Evolutionary conservation across 306 rosid species (phyloP).

Genomic region (Dryas drummondii): DNA sequence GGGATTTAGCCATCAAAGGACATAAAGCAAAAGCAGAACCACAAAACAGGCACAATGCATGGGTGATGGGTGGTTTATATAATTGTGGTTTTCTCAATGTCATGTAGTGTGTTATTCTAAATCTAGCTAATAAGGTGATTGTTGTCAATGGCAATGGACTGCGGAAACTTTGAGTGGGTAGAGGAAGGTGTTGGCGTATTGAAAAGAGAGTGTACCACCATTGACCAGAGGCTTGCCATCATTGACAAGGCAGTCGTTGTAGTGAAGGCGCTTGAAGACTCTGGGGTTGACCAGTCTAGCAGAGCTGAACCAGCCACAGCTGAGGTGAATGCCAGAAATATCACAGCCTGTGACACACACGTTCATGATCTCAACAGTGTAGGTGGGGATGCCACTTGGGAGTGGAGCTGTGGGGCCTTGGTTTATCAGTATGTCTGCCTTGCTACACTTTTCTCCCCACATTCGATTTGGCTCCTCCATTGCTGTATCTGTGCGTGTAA

Average conservation of each 20-base stretch:
- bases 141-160: slow-evolving; percentile 18
- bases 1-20: neutral
- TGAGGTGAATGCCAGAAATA: slow-evolving; percentile 63
- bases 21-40: slow-evolving; percentile 18
- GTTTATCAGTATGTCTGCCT: slow-evolving; percentile 56
- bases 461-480: slow-evolving; percentile 59
- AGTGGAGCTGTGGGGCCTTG: slow-evolving; percentile 82
- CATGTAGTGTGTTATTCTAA: neutral
- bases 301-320: slow-evolving; percentile 95
- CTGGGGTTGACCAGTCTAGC: slow-evolving; percentile 73
- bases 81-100: neutral
- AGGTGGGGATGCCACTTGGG: slow-evolving; percentile 81
- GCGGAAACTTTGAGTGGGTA: slow-evolving; percentile 69
- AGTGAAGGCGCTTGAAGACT: slow-evolving; percentile 75
- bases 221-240: slow-evolving; percentile 61
- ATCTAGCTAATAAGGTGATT: neutral
- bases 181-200: slow-evolving; percentile 74
- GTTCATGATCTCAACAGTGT: slow-evolving; percentile 75
- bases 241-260: slow-evolving; percentile 78
- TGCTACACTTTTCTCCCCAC: slow-evolving; percentile 73
- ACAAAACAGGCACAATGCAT: neutral
- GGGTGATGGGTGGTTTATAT: slow-evolving; percentile 10
- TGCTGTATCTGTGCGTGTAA: slow-evolving; percentile 30
- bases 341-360: slow-evolving; percentile 69
- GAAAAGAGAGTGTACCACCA: slow-evolving; percentile 64